A percentile compares a stretch with the other conserved stretches of the same genome.
These are phyloP conservation scores for Cephalotrichum gorgonifer DNA, from an alignment of 2,329 filamentous ascomycete genomes.

Conservation along the genomic window DNA sequence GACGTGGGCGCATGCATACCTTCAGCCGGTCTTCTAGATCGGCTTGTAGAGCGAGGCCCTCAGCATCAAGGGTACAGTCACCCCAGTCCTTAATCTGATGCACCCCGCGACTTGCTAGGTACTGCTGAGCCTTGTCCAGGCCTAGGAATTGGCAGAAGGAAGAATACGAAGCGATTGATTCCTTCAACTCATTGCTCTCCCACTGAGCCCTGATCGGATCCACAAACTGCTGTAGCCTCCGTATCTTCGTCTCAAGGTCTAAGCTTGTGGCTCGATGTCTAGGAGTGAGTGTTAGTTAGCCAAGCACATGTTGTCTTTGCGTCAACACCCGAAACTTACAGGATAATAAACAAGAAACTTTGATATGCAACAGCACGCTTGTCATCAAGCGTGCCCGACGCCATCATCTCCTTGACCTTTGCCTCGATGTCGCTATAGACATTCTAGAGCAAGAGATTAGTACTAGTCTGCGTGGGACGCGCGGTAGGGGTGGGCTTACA, in stretches of 20 bases:
- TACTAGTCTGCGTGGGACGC: background rate
- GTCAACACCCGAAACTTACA: conserved; percentile 36
- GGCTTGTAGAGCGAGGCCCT: conserved; percentile 69
- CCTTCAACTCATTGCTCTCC: conserved; percentile 60
- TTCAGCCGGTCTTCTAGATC: conserved; percentile 69
- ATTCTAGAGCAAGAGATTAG: conserved; percentile 35
- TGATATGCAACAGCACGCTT: conserved; percentile 78
- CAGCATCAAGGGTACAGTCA: conserved; percentile 60
- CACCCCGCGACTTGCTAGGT: conserved; percentile 63
- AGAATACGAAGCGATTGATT: conserved; percentile 61
- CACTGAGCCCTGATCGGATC: conserved; percentile 74
- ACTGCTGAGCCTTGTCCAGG: conserved; percentile 70
- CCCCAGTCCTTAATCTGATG: conserved; percentile 78
- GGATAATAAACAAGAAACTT: conserved; percentile 88
- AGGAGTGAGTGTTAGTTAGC: background rate
- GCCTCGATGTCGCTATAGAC: conserved; percentile 82
- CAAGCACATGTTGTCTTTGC: background rate
- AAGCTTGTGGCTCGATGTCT: conserved; percentile 74
- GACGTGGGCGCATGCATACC: conserved; percentile 24
- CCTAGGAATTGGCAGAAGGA: conserved; percentile 73
- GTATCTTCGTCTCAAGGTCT: conserved; percentile 58
- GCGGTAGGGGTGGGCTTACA: conserved; percentile 27
- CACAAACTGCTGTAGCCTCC: conserved; percentile 66
- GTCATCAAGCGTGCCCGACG: conserved; percentile 64
- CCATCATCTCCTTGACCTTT: conserved; percentile 71